phyloP scores from a whole-genome alignment of 192 early-diverging fungal genomes.

The Dimargaris cristalligena region DNA sequence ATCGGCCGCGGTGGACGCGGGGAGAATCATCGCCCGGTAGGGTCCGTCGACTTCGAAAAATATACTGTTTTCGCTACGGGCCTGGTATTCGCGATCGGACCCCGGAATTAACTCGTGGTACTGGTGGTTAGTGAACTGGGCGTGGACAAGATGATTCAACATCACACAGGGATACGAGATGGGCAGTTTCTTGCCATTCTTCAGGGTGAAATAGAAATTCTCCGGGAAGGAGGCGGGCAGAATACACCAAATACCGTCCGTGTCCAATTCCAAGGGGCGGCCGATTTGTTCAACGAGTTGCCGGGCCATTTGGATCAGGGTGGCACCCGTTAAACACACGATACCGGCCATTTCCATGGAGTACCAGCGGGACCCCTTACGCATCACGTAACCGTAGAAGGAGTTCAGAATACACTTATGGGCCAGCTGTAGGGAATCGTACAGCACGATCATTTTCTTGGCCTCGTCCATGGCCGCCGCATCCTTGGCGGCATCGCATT shows the following conservation, averaged over 20 bases:
- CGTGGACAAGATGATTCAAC: slow-evolving; percentile 94
- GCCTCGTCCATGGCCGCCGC: slow-evolving; percentile 55
- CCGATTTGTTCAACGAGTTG: slow-evolving; percentile 84
- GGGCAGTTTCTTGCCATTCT: slow-evolving; percentile 56
- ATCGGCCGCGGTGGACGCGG: slow-evolving; percentile 85
- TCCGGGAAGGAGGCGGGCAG: slow-evolving; percentile 85
- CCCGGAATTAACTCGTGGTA: slow-evolving; percentile 67
- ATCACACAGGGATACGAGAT: slow-evolving; percentile 96
- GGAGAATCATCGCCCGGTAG: slow-evolving; percentile 95
- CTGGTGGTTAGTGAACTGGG: slow-evolving; percentile 92
- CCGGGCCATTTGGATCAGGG: slow-evolving; percentile 93
- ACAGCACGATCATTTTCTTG: slow-evolving; percentile 84
- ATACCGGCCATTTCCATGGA: slow-evolving; percentile 99
- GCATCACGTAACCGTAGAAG: slow-evolving; percentile 99
- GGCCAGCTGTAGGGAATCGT: slow-evolving; percentile 93
- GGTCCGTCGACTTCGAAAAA: slow-evolving; percentile 99
- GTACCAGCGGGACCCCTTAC: slow-evolving; percentile 96
- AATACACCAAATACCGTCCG: slow-evolving; percentile 98
- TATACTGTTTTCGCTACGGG: slow-evolving; percentile 82
- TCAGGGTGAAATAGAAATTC: slow-evolving; percentile 72
- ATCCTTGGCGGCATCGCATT: slow-evolving; percentile 57
- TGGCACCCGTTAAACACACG: slow-evolving; percentile 89
- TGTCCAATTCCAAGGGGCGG: slow-evolving; percentile 88
- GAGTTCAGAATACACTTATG: slow-evolving; percentile 94
- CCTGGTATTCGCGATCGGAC: slow-evolving; percentile 39